Evolutionary conservation across 2,329 filamentous ascomycete species (phyloP).

Genomic region (Talaromyces sp.): DNA sequence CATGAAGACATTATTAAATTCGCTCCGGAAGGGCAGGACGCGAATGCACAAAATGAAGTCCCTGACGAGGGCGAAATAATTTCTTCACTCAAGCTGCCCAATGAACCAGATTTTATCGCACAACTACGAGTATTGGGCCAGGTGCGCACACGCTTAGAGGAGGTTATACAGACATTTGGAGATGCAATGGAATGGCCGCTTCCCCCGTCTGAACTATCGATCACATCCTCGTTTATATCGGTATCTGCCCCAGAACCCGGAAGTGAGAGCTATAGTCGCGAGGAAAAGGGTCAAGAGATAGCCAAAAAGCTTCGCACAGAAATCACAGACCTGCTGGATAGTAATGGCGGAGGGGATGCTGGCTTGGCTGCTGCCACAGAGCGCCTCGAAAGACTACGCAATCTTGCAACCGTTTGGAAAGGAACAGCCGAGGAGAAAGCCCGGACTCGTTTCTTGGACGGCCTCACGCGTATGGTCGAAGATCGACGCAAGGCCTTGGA

Average conservation of each 20-base stretch:
- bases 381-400: conserved; percentile 72
- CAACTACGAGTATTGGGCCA: conserved; percentile 78
- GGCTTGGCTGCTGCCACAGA: conserved; percentile 66
- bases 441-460: conserved; percentile 74
- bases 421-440: conserved; percentile 95
- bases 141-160: conserved; percentile 78
- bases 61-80: conserved; percentile 13
- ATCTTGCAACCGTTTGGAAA: conserved; percentile 79
- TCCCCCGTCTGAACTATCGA: conserved; percentile 79
- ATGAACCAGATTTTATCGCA: conserved; percentile 65
- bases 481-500: conserved; percentile 56
- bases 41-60: not conserved
- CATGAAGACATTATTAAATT: conserved; percentile 70
- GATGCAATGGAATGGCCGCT: conserved; percentile 95
- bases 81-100: not conserved
- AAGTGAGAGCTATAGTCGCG: conserved; percentile 62
- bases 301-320: conserved; percentile 63
- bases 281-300: conserved; percentile 84
- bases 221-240: conserved; percentile 81
- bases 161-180: conserved; percentile 86
- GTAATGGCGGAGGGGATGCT: conserved; percentile 55
- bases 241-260: conserved; percentile 80
- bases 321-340: conserved; percentile 63
- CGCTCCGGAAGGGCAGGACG: conserved; percentile 50
- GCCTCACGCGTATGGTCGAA: conserved; percentile 75